phyloP scores from a whole-genome alignment of 768 basidiomycete species.

The Mycena galopus region DNA sequence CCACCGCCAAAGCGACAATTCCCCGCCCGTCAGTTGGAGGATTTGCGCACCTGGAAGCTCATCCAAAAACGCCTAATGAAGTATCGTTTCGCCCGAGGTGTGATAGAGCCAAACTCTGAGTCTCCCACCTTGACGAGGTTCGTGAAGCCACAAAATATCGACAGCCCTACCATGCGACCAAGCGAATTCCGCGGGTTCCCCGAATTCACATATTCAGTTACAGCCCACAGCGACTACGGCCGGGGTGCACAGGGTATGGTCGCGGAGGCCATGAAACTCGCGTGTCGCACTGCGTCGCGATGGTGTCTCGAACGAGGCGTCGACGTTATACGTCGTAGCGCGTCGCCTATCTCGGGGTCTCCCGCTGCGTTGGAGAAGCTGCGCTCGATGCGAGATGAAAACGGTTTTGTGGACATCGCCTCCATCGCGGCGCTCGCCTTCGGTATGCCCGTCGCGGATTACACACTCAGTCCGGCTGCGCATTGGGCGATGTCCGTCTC shows the following conservation, averaged over 20 bases:
- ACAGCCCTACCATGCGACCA: constrained; percentile 46
- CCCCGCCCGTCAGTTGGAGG: constrained; percentile 7
- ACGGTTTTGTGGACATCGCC: constrained; percentile 57
- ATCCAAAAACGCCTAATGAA: not conserved
- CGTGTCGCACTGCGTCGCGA: constrained; percentile 79
- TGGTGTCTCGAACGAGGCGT: constrained; percentile 73
- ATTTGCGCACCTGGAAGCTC: constrained; percentile 18
- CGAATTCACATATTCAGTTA: constrained; percentile 60
- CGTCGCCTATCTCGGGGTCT: constrained; percentile 47
- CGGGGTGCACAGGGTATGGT: constrained; percentile 70
- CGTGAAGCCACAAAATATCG: constrained; percentile 48
- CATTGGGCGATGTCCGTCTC: constrained; percentile 82
- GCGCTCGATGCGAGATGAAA: constrained; percentile 59
- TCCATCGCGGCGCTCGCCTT: constrained; percentile 50
- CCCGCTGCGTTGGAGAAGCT: constrained; percentile 59
- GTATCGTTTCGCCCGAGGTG: constrained; percentile 36
- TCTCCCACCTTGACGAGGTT: constrained; percentile 43
- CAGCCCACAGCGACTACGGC: constrained; percentile 36
- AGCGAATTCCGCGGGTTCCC: constrained; percentile 66
- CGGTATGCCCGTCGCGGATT: constrained; percentile 51
- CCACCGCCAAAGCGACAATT: constrained; percentile 5
- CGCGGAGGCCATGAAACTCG: constrained; percentile 86
- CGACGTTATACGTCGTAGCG: constrained; percentile 72
- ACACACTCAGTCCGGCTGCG: constrained; percentile 65
- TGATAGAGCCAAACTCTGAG: constrained; percentile 42